Evolutionary conservation across 1,284 basidiomycete species (phyloP).

Genomic region (Moesziomyces antarcticus): DNA sequence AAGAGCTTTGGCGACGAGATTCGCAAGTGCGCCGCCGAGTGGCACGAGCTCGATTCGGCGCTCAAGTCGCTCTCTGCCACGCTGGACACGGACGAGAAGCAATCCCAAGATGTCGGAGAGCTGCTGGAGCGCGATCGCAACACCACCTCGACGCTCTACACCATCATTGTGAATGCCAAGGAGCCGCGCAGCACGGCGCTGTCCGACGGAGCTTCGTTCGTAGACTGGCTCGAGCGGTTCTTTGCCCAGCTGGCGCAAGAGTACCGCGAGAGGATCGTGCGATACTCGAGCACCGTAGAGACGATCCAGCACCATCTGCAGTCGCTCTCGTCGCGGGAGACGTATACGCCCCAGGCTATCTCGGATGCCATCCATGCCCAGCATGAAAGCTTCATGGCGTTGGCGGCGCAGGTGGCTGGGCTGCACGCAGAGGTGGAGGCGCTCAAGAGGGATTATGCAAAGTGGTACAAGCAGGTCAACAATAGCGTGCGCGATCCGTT

Average conservation of each 20-base stretch:
- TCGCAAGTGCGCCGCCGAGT: slow-evolving; percentile 49
- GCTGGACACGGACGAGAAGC: slow-evolving; percentile 52
- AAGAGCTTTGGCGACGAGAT: slow-evolving; percentile 54
- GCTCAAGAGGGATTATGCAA: slow-evolving; percentile 62
- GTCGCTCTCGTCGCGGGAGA: slow-evolving; percentile 48
- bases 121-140: slow-evolving; percentile 57
- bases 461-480: slow-evolving; percentile 63
- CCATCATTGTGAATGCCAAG: slow-evolving; percentile 54
- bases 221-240: slow-evolving; percentile 58
- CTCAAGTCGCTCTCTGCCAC: slow-evolving; percentile 52
- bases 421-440: slow-evolving; percentile 63
- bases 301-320: slow-evolving; percentile 61
- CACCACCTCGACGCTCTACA: slow-evolving; percentile 55
- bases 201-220: slow-evolving; percentile 51
- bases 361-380: slow-evolving; percentile 62
- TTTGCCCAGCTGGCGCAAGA: slow-evolving; percentile 53
- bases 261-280: slow-evolving; percentile 53
- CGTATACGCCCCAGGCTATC: slow-evolving; percentile 60
- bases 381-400: slow-evolving; percentile 62
- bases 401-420: slow-evolving; percentile 61
- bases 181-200: slow-evolving; percentile 22
- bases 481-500: slow-evolving; percentile 63
- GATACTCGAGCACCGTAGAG: slow-evolving; percentile 63
- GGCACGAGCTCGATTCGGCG: slow-evolving; percentile 57
- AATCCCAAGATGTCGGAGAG: slow-evolving; percentile 31